Base-by-base conservation (phyloP, 2,329 filamentous ascomycete genomes). In the Alternaria triticina region DNA sequence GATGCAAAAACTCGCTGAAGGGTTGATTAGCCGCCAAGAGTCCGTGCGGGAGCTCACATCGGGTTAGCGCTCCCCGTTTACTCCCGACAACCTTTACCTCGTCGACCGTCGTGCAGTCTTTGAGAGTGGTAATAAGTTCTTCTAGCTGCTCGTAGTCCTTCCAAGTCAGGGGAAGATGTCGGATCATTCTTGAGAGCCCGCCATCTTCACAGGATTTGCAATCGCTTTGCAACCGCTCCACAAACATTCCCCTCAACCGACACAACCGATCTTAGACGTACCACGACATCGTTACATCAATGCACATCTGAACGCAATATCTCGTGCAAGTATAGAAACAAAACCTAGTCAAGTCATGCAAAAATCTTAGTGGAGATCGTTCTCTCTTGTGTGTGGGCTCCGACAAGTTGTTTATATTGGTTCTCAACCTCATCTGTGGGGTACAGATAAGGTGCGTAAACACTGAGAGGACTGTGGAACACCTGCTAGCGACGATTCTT, bases 1-100 rank as follows among this genome's bases (percentile, higher is more conserved):
- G 61, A 66, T 65, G 65, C 61, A 67, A 67, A 67, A 65, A 65
- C 62, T 67, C 62, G 62, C 61, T 62, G 65, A 67, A 67, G 65
- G 65, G 62, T 67, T 65, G 65, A 66, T 64, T 57, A 66, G 69
- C 69, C 68, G 63, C 61, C 61, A 66, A 65, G 69, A 65, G 65
- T 55, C 65, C 56, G 58, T 66, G 69, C 69, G 69, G 59, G 61
- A 58, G 59, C 60, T 65, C 61, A 55, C 36, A 57, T 65, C 44
- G 45, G 65, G 65, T 62, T 61, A 71, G 64, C 59, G 49, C 40
- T 59, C 58, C 63, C 65, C 65, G 57, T 64, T 61, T 59, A 52
- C 54, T 57, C 56, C 65, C 62, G 65, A 66, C 22, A 40, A 52
- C 57, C 47, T 52, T 36, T 27, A 55, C 54, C 44, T 58, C 46